Conservation (phyloP, 2,329 filamentous ascomycete genomes). For the Pseudopyrenochaeta lycopersici region DNA sequence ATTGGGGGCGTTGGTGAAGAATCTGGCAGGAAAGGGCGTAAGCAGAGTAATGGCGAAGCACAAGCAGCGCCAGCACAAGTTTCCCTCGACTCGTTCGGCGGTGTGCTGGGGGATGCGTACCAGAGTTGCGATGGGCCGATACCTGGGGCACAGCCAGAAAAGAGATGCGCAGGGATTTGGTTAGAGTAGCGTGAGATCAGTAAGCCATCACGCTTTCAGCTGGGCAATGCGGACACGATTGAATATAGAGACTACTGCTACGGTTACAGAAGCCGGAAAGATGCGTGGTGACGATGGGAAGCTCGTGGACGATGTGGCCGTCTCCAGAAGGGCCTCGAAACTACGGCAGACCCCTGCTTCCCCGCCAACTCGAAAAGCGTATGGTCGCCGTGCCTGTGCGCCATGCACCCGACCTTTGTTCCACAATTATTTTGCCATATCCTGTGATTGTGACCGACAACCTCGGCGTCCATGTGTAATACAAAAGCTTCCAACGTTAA, state of each 20-base stretch:
- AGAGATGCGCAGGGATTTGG: conserved; percentile 8
- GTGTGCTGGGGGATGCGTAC: conserved; percentile 12
- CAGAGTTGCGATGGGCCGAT: conserved; percentile 14
- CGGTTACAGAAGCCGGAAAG: conserved; percentile 1
- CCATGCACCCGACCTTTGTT: too few relatives aligned
- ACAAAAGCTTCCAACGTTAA: too few relatives aligned
- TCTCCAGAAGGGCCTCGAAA: conserved; percentile 29
- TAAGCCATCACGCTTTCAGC: conserved; percentile 9
- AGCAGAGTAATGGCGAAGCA: not conserved
- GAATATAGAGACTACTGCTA: conserved; percentile 10
- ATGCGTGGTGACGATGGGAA: conserved; percentile 6
- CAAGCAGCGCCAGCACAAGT: not conserved
- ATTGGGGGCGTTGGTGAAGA: not conserved
- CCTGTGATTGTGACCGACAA: too few relatives aligned
- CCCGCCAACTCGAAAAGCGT: conserved; percentile 8
- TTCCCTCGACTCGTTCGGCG: not conserved
- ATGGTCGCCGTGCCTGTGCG: too few relatives aligned
- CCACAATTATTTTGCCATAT: too few relatives aligned
- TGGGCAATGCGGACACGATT: conserved; percentile 13
- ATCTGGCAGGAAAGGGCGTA: not conserved
- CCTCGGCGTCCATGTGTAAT: too few relatives aligned
- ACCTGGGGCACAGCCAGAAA: conserved; percentile 13
- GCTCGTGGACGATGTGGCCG: conserved; percentile 16
- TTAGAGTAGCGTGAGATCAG: conserved; percentile 4
- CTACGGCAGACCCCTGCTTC: conserved; percentile 20